Evolutionary conservation across 1,284 basidiomycete species (phyloP).

Genomic region (Meira miltonrushii): DNA sequence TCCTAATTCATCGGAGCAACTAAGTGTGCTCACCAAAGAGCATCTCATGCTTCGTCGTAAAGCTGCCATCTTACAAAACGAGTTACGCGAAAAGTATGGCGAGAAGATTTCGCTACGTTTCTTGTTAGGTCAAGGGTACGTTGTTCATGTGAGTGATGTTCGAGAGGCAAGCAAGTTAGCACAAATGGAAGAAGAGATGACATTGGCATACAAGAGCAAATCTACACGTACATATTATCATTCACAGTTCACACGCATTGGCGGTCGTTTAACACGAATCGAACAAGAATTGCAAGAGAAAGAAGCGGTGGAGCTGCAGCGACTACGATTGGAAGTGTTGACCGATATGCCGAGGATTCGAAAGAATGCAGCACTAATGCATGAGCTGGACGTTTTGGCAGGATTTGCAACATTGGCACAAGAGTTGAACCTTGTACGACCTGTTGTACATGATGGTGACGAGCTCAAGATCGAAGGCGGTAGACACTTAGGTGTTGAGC

Average conservation of each 20-base stretch:
- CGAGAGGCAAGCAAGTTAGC: slow-evolving; percentile 2
- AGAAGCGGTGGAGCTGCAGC: slow-evolving; percentile 33
- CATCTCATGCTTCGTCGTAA: slow-evolving; percentile 21
- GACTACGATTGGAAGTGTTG: slow-evolving; percentile 35
- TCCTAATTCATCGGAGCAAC: slow-evolving; percentile 28
- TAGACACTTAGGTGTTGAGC: slow-evolving; percentile 86
- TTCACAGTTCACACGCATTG: slow-evolving; percentile 30
- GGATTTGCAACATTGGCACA: slow-evolving; percentile 76
- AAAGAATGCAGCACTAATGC: slow-evolving; percentile 71
- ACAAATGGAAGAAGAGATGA: slow-evolving; percentile 18
- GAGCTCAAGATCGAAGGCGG: slow-evolving; percentile 66
- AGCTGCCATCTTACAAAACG: slow-evolving; percentile 24
- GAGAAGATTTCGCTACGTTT: slow-evolving; percentile 32
- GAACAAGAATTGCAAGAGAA: slow-evolving; percentile 23
- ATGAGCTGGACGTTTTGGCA: slow-evolving; percentile 81
- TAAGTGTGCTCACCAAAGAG: slow-evolving; percentile 24
- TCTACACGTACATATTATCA: slow-evolving; percentile 42
- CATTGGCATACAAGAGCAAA: slow-evolving; percentile 26
- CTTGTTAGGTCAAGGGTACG: slow-evolving; percentile 44
- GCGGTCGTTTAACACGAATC: slow-evolving; percentile 23
- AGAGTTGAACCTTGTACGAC: slow-evolving; percentile 73
- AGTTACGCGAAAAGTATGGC: slow-evolving; percentile 22
- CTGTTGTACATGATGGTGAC: slow-evolving; percentile 61
- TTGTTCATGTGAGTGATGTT: slow-evolving; percentile 33
- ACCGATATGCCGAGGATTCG: slow-evolving; percentile 50